Evolutionary conservation across 257 asterid genomes (phyloP).

Genomic region (Lavandula angustifolia): DNA sequence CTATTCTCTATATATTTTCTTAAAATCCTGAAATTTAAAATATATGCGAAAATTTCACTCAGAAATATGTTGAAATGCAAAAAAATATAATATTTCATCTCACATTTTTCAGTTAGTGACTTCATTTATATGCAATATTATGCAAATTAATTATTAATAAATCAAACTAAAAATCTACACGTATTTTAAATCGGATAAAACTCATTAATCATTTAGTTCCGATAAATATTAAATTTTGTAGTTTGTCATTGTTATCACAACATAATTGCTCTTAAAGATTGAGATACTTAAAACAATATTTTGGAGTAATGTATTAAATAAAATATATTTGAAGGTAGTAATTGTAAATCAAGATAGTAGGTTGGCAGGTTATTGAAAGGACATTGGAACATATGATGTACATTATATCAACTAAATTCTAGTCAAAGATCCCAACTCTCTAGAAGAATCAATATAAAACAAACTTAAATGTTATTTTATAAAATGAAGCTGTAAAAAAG

Average conservation of each 20-base stretch:
- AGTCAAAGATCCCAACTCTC: slow-evolving; percentile 44
- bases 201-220: not conserved
- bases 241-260: not conserved
- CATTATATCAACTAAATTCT: slow-evolving; percentile 34
- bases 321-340: slow-evolving; percentile 29
- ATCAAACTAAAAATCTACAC: slow-evolving; percentile 6
- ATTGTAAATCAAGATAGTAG: slow-evolving; percentile 37
- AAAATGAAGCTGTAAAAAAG: not conserved
- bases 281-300: not conserved
- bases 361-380: slow-evolving; percentile 50
- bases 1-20: too few relatives aligned
- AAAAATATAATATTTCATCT: too few relatives aligned
- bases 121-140: too few relatives aligned
- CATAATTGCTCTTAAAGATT: not conserved
- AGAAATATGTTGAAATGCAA: too few relatives aligned
- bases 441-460: slow-evolving; percentile 28
- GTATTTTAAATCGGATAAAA: not conserved
- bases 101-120: too few relatives aligned
- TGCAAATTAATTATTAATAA: not conserved
- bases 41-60: too few relatives aligned
- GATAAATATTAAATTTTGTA: not conserved
- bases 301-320: not conserved
- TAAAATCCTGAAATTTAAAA: too few relatives aligned
- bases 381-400: slow-evolving; percentile 50
- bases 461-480: slow-evolving; percentile 1